Percentiles rank a stretch among this genome's conserved stretches.
Evolutionary conservation across 140 eudicot genomes (phyloP).

Genomic region (Artemisia princeps): DNA sequence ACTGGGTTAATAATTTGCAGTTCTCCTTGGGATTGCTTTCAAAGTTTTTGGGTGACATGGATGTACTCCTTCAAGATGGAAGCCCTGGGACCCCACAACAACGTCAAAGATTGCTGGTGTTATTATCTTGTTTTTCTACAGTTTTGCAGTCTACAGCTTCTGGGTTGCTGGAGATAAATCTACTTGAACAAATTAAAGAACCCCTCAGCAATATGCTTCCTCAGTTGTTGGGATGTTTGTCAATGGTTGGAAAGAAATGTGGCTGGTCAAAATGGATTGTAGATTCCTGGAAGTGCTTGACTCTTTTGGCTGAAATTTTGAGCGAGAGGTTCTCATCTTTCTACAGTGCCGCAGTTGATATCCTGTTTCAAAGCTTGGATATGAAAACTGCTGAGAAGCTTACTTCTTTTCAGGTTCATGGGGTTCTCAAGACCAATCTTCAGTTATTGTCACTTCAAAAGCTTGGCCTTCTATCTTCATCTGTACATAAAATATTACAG

Average conservation of each 20-base stretch:
- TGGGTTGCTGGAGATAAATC: constrained; percentile 79
- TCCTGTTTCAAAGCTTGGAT: constrained; percentile 77
- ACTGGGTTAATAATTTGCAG: constrained; percentile 89
- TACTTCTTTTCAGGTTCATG: constrained; percentile 84
- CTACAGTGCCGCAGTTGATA: constrained; percentile 68
- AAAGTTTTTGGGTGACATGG: constrained; percentile 97
- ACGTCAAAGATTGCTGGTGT: constrained; percentile 70
- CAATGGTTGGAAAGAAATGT: constrained; percentile 81
- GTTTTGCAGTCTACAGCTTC: constrained; percentile 92
- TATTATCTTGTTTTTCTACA: constrained; percentile 83
- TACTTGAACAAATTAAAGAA: constrained; percentile 71
- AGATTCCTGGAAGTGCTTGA: constrained; percentile 97
- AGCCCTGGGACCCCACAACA: constrained; percentile 85
- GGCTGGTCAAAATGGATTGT: constrained; percentile 94
- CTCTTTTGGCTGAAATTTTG: constrained; percentile 91
- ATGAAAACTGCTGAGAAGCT: constrained; percentile 40
- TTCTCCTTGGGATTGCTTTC: constrained; percentile 87
- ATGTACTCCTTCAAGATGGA: constrained; percentile 80
- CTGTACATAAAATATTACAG: constrained; percentile 58
- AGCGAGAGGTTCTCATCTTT: constrained; percentile 76
- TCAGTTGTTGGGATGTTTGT: constrained; percentile 61
- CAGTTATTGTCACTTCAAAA: constrained; percentile 87
- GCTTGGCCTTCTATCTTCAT: constrained; percentile 75
- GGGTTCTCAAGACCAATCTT: constrained; percentile 89
- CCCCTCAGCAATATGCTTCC: constrained; percentile 91